These are phyloP conservation scores for Candida sithepensis DNA, from an alignment of 805 yeast genomes.

Conservation along the genomic window DNA sequence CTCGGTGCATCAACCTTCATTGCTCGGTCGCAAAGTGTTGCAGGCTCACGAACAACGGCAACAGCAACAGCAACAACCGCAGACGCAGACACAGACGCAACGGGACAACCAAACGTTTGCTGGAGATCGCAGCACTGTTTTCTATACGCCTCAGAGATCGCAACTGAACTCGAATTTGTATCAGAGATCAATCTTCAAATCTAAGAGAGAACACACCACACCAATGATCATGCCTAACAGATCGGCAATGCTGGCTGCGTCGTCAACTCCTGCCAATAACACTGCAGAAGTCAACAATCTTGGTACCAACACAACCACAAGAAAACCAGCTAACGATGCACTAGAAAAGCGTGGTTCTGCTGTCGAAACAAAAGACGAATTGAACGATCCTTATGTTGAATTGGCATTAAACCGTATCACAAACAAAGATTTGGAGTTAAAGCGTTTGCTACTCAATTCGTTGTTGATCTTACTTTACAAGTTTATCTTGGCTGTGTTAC, in stretches of 20 bases:
- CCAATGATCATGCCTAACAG: constrained; percentile 10
- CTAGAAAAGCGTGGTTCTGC: too few relatives aligned
- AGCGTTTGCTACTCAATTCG: constrained; percentile 29
- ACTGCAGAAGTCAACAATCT: not conserved
- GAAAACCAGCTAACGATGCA: too few relatives aligned
- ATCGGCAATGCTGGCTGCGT: not conserved
- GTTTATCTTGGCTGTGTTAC: constrained; percentile 24
- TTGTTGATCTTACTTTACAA: constrained; percentile 29
- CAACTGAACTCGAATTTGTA: constrained; percentile 11
- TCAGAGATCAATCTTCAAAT: constrained; percentile 23
- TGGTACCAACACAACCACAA: not conserved
- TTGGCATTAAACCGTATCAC: constrained; percentile 43
- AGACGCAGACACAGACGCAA: too few relatives aligned
- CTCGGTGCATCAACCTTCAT: not conserved
- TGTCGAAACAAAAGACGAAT: not conserved
- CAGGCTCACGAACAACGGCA: constrained; percentile 3
- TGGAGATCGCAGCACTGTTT: not conserved
- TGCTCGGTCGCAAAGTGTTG: constrained; percentile 1
- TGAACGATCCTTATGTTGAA: constrained; percentile 38
- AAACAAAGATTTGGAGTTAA: constrained; percentile 37
- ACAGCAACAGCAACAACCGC: not conserved
- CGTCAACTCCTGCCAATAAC: not conserved
- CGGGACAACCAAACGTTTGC: not conserved
- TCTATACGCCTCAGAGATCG: constrained; percentile 1
- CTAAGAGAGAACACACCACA: constrained; percentile 10